Evolutionary conservation across 805 yeast genomes (phyloP).

Genomic region (Torulaspora microellipsoides): DNA sequence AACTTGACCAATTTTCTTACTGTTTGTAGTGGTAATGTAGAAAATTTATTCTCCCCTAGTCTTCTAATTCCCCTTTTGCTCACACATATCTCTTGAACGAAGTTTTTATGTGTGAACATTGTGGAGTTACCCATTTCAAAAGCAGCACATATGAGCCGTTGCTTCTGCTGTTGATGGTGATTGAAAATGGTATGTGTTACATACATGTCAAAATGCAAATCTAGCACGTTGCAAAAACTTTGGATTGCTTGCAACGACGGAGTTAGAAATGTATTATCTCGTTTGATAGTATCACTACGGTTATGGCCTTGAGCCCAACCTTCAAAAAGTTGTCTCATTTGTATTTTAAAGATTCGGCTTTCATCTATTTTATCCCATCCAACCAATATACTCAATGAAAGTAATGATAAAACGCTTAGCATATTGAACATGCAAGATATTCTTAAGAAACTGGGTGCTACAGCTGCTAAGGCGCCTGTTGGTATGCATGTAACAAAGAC

Average conservation of each 20-base stretch:
- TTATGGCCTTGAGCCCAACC: conserved; percentile 11
- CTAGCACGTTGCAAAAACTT: conserved; percentile 8
- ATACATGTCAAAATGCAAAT: conserved; percentile 11
- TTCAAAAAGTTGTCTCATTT: conserved; percentile 8
- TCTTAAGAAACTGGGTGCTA: conserved; percentile 9
- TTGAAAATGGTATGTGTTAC: neutral
- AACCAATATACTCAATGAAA: conserved; percentile 9
- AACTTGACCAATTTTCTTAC: conserved; percentile 8
- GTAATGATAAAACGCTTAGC: conserved; percentile 11
- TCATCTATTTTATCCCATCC: conserved; percentile 16
- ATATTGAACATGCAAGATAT: conserved; percentile 13
- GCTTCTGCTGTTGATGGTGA: neutral
- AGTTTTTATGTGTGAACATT: conserved; percentile 3
- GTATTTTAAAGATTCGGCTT: conserved; percentile 10
- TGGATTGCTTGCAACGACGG: conserved; percentile 1
- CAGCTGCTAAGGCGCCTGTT: conserved; percentile 10
- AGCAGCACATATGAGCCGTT: conserved; percentile 9
- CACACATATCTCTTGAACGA: conserved; percentile 12
- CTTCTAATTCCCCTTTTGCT: conserved; percentile 11
- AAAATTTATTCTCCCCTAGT: conserved; percentile 8
- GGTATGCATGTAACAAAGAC: conserved; percentile 15
- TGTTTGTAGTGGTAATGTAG: conserved; percentile 7
- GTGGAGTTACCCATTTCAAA: conserved; percentile 8
- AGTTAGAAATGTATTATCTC: neutral
- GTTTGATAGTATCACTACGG: neutral